Evolutionary conservation across 1,284 basidiomycete species (phyloP).

Genomic region (Pseudozyma thailandica): DNA sequence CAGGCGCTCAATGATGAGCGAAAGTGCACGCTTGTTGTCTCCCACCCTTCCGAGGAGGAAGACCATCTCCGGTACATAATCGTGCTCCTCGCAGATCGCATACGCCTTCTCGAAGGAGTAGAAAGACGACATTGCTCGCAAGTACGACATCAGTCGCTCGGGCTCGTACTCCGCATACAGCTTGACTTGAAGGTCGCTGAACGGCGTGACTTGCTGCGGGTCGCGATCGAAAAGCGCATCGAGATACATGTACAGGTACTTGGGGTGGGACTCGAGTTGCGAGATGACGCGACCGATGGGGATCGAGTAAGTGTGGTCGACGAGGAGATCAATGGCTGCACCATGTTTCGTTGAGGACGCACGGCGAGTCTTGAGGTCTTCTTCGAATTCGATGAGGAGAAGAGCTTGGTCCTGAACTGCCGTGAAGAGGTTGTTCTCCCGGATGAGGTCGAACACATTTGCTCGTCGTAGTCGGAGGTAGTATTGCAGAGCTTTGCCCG

Average conservation of each 20-base stretch:
- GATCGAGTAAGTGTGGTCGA: slow-evolving; percentile 95
- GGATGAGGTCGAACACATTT: slow-evolving; percentile 93
- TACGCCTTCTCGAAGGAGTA: slow-evolving; percentile 96
- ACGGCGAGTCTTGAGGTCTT: slow-evolving; percentile 76
- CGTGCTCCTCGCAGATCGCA: slow-evolving; percentile 81
- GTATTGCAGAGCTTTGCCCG: slow-evolving; percentile 90
- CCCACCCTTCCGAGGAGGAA: slow-evolving; percentile 97
- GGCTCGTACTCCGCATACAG: slow-evolving; percentile 91
- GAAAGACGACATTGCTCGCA: slow-evolving; percentile 84
- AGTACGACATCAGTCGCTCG: slow-evolving; percentile 83
- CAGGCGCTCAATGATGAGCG: slow-evolving; percentile 92
- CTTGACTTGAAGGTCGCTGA: slow-evolving; percentile 85
- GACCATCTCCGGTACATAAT: slow-evolving; percentile 95
- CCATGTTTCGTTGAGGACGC: slow-evolving; percentile 68
- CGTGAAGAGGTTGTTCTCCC: slow-evolving; percentile 92
- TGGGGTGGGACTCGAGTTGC: slow-evolving; percentile 81
- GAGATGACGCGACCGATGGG: slow-evolving; percentile 89
- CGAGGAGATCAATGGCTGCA: slow-evolving; percentile 84
- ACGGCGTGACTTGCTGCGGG: slow-evolving; percentile 80
- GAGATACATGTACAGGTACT: slow-evolving; percentile 91
- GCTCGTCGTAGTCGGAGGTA: slow-evolving; percentile 85
- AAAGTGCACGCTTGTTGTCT: slow-evolving; percentile 92
- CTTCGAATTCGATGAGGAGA: slow-evolving; percentile 91
- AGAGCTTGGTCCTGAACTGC: slow-evolving; percentile 93
- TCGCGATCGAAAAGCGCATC: slow-evolving; percentile 90